A percentile compares a stretch with the other conserved stretches of the same genome.
phyloP scores from a whole-genome alignment of 176 grass and related monocot species.

The Zea luxurians region DNA sequence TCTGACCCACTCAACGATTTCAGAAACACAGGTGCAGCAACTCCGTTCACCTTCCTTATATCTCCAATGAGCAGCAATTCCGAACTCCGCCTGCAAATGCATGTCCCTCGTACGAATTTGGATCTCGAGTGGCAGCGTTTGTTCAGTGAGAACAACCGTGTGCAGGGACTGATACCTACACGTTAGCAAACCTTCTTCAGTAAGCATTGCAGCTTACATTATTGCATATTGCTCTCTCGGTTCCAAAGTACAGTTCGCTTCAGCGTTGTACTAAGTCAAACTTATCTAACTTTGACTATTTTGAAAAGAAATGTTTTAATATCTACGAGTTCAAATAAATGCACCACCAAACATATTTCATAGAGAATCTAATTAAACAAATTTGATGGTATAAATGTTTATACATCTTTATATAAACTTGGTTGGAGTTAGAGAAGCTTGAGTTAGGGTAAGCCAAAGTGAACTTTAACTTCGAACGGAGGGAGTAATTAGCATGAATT shows the following conservation, averaged over 20 bases:
- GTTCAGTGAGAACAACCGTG: conserved; percentile 67
- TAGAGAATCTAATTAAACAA: neutral
- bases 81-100: conserved; percentile 87
- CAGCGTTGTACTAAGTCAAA: neutral
- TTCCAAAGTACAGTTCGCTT: neutral
- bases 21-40: conserved; percentile 48
- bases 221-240: neutral
- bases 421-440: neutral
- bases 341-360: neutral
- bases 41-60: conserved; percentile 64
- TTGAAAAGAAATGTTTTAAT: neutral
- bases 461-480: neutral
- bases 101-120: conserved; percentile 84
- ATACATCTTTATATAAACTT: neutral
- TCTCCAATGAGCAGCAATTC: conserved; percentile 76
- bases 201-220: neutral
- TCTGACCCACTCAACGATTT: conserved; percentile 66
- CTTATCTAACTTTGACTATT: neutral
- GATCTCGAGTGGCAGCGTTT: conserved; percentile 66
- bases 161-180: conserved; percentile 86
- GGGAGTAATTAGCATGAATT: conserved; percentile 1
- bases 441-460: neutral
- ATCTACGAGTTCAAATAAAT: neutral
- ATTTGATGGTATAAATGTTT: neutral
- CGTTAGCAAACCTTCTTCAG: conserved; percentile 14